Percentiles rank a stretch among this genome's conserved stretches.
Evolutionary conservation across 1,139 yeast genomes (phyloP).

Genomic region (Debaryomycetaceae sp.): DNA sequence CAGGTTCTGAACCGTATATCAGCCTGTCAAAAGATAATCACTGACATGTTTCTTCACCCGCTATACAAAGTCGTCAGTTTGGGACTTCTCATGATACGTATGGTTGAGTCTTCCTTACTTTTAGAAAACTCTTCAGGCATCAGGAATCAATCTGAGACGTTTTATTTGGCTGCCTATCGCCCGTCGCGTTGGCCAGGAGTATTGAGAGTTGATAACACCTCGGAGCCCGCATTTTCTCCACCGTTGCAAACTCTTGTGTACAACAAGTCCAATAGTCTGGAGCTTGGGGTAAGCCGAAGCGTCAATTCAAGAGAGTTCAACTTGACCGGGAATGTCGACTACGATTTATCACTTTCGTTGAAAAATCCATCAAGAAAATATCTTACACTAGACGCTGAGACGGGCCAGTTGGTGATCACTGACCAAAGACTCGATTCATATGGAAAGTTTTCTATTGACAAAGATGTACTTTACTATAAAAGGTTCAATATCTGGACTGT

Average conservation of each 20-base stretch:
- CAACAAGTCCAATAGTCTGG: no score
- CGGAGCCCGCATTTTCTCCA: not conserved
- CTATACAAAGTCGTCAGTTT: not conserved
- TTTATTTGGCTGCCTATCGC: constrained; percentile 5
- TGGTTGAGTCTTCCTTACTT: no score
- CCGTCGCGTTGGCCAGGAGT: constrained; percentile 1
- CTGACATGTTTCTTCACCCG: not conserved
- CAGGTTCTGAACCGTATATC: no score
- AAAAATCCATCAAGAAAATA: not conserved
- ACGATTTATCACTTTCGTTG: not conserved
- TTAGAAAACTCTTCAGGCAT: not conserved
- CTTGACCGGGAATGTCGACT: not conserved
- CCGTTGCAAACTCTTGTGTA: not conserved
- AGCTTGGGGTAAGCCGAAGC: not conserved
- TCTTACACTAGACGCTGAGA: not conserved
- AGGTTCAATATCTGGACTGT: not conserved
- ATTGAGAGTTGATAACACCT: not conserved
- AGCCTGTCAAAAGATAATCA: not conserved
- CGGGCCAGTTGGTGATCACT: not conserved
- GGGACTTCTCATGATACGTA: not conserved
- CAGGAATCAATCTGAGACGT: constrained; percentile 2
- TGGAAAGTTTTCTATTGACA: not conserved
- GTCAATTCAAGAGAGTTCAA: not conserved
- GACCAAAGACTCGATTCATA: not conserved
- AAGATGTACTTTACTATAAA: not conserved